Percentiles rank a stretch among this genome's conserved stretches.
These are phyloP conservation scores for Synchytrium microbalum DNA, from an alignment of 371 early-diverging fungal genomes.

Conservation along the genomic window DNA sequence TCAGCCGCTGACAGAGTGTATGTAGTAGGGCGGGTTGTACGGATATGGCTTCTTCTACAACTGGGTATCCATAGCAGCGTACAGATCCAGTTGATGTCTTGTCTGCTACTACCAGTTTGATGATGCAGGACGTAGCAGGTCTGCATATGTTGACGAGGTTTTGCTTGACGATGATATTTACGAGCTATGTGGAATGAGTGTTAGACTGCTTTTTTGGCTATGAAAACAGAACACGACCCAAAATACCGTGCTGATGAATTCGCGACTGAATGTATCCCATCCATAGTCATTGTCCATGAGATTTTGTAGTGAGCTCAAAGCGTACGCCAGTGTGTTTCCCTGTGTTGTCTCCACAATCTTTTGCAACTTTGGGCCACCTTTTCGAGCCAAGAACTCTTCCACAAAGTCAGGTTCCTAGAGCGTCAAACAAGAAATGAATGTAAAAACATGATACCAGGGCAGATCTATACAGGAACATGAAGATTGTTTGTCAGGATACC, in stretches of 20 bases:
- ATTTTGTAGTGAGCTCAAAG: conserved; percentile 55
- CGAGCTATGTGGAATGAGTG: conserved; percentile 27
- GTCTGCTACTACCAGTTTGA: conserved; percentile 53
- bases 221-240: neutral
- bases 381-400: conserved; percentile 54
- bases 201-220: no score
- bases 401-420: conserved; percentile 64
- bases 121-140: conserved; percentile 61
- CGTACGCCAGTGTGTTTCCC: conserved; percentile 67
- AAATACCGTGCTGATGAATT: conserved; percentile 45
- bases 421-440: no score
- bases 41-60: conserved; percentile 45
- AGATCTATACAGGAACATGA: no score
- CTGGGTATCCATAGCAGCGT: conserved; percentile 41
- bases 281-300: conserved; percentile 61
- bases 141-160: conserved; percentile 62
- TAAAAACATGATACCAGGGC: no score
- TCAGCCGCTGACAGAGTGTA: conserved; percentile 51
- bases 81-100: conserved; percentile 22
- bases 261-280: conserved; percentile 48
- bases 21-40: conserved; percentile 45
- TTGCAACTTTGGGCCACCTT: conserved; percentile 55
- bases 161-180: conserved; percentile 53
- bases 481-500: no score
- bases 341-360: conserved; percentile 47